These are phyloP conservation scores for Sclerotinia minor DNA, from an alignment of 2,329 filamentous ascomycete species.

Conservation along the genomic window DNA sequence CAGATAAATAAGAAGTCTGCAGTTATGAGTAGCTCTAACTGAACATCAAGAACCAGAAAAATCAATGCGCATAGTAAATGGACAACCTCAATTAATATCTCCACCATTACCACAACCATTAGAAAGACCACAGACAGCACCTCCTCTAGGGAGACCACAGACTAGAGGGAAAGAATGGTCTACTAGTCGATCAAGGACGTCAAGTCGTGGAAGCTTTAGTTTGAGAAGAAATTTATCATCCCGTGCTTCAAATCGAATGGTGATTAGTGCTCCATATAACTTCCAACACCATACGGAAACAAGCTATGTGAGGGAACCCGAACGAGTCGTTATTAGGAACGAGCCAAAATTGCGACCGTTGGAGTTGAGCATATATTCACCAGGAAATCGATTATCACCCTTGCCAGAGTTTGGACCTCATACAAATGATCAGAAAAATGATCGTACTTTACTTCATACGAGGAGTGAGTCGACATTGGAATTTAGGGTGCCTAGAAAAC, in stretches of 20 bases:
- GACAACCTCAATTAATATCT: constrained; percentile 45
- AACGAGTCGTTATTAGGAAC: constrained; percentile 45
- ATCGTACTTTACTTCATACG: constrained; percentile 30
- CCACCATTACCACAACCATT: constrained; percentile 41
- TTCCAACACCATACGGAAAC: constrained; percentile 23
- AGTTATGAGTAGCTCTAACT: constrained; percentile 1
- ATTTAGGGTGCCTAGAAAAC: constrained; percentile 39
- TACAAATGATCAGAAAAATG: constrained; percentile 29
- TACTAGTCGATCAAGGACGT: constrained; percentile 46
- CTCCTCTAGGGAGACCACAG: constrained; percentile 12
- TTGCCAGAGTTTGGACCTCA: constrained; percentile 52
- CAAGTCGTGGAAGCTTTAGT: constrained; percentile 48
- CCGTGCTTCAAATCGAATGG: constrained; percentile 39
- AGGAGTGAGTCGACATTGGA: constrained; percentile 39
- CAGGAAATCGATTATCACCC: constrained; percentile 53
- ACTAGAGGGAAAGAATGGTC: constrained; percentile 38
- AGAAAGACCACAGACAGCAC: constrained; percentile 31
- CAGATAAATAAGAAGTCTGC: constrained; percentile 8
- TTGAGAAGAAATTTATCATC: constrained; percentile 47
- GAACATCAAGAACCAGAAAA: constrained; percentile 39
- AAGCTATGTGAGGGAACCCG: constrained; percentile 20
- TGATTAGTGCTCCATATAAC: constrained; percentile 25
- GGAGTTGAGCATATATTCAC: constrained; percentile 56
- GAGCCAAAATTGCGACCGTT: constrained; percentile 51
- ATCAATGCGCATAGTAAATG: constrained; percentile 44